A percentile compares a stretch with the other conserved stretches of the same genome.
These are phyloP conservation scores for Lecanosticta acicola DNA, from an alignment of 2,329 filamentous ascomycete genomes.

Conservation along the genomic window DNA sequence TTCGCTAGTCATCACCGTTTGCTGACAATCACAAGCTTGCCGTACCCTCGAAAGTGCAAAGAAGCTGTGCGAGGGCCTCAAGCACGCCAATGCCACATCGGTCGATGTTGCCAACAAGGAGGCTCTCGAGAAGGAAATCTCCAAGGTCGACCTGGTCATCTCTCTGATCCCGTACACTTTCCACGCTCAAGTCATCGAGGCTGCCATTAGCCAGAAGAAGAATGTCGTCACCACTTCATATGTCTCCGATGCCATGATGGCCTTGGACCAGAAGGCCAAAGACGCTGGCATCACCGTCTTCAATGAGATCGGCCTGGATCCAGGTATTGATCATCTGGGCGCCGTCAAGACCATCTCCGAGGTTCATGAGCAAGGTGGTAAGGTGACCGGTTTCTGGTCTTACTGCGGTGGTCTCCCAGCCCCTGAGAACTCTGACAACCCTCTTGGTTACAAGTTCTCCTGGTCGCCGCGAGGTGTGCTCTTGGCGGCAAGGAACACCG, in stretches of 20 bases:
- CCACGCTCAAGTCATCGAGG: conserved; percentile 86
- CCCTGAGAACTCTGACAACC: conserved; percentile 74
- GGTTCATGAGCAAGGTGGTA: conserved; percentile 82
- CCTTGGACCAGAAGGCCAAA: conserved; percentile 76
- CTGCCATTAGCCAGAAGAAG: conserved; percentile 88
- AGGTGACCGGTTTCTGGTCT: conserved; percentile 72
- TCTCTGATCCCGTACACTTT: conserved; percentile 83
- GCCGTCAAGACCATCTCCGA: conserved; percentile 82
- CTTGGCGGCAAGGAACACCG: conserved; percentile 79
- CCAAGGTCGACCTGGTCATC: conserved; percentile 55
- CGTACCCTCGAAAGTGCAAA: conserved; percentile 72
- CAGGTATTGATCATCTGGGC: conserved; percentile 69
- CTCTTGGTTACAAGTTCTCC: conserved; percentile 89
- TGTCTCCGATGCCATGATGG: conserved; percentile 85
- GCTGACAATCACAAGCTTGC: conserved; percentile 56
- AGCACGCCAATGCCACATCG: conserved; percentile 68
- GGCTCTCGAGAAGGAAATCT: conserved; percentile 74
- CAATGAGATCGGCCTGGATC: conserved; percentile 85
- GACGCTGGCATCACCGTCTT: conserved; percentile 92
- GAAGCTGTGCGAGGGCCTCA: conserved; percentile 65
- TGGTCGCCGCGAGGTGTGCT: conserved; percentile 73
- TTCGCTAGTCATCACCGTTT: neutral
- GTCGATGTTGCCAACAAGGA: conserved; percentile 74
- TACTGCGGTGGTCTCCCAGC: conserved; percentile 74
- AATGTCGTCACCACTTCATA: conserved; percentile 94